Evolutionary conservation across 2,329 filamentous ascomycete species (phyloP).

Genomic region (Arthrinium phaeospermum): DNA sequence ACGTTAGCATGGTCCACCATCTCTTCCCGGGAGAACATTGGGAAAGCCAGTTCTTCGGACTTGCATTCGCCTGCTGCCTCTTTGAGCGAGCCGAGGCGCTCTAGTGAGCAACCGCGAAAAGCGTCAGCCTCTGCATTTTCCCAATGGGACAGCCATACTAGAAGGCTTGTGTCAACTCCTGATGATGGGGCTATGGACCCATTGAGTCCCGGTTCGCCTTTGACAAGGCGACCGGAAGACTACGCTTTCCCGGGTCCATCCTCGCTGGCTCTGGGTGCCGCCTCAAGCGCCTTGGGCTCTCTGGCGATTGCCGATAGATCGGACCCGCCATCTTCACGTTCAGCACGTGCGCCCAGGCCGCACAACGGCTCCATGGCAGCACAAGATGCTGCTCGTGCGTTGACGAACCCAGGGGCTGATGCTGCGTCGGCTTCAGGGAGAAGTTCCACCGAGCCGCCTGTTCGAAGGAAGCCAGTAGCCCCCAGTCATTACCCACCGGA

Average conservation of each 20-base stretch:
- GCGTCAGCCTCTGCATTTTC: constrained; percentile 42
- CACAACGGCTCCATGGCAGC: constrained; percentile 27
- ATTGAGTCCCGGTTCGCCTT: constrained; percentile 35
- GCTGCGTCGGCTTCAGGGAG: constrained; percentile 15
- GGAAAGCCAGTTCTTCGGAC: constrained; percentile 35
- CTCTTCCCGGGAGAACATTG: constrained; percentile 45
- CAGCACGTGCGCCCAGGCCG: constrained; percentile 27
- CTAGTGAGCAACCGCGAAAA: constrained; percentile 34
- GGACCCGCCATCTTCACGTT: constrained; percentile 27
- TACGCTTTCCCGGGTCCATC: constrained; percentile 46
- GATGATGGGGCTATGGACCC: constrained; percentile 38
- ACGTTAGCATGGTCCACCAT: constrained; percentile 65
- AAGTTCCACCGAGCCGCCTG: constrained; percentile 27
- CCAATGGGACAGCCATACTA: constrained; percentile 62
- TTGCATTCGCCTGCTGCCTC: constrained; percentile 24
- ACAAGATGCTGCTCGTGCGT: constrained; percentile 26
- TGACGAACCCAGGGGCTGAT: constrained; percentile 1
- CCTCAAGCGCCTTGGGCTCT: constrained; percentile 58
- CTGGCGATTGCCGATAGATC: constrained; percentile 37
- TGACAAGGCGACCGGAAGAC: constrained; percentile 47
- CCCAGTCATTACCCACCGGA: constrained; percentile 24
- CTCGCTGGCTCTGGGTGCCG: constrained; percentile 59
- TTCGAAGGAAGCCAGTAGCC: constrained; percentile 30
- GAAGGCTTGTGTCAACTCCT: constrained; percentile 52
- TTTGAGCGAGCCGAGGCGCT: constrained; percentile 37